Evolutionary conservation across 139 green algal species (phyloP).

Genomic region (Klebsormidium nitens): DNA sequence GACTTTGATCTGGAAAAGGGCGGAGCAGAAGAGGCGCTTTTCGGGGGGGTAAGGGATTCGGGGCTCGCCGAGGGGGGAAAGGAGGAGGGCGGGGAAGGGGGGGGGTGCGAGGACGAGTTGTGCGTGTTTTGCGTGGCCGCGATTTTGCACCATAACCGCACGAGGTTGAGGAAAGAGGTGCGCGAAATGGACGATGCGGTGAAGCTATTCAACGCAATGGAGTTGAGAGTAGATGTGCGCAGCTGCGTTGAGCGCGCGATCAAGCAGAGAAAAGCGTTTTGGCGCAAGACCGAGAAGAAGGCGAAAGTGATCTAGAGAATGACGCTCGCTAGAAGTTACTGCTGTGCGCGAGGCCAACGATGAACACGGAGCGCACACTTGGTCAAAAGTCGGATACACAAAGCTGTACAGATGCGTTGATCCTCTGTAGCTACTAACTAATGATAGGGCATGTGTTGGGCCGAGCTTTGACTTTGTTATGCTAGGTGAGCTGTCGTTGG

Average conservation of each 20-base stretch:
- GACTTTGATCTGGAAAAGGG: constrained; percentile 7
- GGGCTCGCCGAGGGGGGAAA: not conserved
- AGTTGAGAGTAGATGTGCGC: constrained; percentile 8
- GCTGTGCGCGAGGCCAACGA: no score
- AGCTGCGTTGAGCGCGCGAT: constrained; percentile 6
- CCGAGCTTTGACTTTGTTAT: no score
- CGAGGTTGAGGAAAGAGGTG: constrained; percentile 13
- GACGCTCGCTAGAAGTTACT: no score
- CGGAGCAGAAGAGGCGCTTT: not conserved
- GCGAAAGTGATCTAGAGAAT: no score
- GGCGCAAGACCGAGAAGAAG: no score
- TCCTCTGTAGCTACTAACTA: no score
- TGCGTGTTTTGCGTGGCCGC: constrained; percentile 24
- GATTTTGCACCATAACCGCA: constrained; percentile 9
- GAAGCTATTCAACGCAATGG: constrained; percentile 30
- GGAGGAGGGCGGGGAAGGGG: not conserved
- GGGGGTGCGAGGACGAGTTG: constrained; percentile 15
- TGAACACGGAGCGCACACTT: no score
- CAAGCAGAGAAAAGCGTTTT: constrained; percentile 9
- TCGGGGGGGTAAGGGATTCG: not conserved
- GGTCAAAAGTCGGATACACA: no score
- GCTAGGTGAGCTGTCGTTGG: no score
- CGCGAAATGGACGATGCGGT: constrained; percentile 11
- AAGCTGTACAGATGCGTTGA: no score
- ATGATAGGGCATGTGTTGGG: no score